These are phyloP conservation scores for Leptographium lundbergii DNA, from an alignment of 2,329 filamentous ascomycete species.

Conservation along the genomic window DNA sequence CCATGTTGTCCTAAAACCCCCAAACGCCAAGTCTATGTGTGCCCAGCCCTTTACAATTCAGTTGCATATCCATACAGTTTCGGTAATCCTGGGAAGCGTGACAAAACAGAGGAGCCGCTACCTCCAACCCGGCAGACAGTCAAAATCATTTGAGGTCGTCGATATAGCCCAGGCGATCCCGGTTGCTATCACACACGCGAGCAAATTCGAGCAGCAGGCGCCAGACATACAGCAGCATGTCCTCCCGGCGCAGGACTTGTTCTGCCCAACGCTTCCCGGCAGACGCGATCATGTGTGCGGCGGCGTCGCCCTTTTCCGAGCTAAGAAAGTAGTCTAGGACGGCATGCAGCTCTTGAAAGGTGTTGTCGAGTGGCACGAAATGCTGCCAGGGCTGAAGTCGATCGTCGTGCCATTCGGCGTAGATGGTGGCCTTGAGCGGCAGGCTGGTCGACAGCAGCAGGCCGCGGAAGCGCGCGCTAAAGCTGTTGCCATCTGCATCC, in stretches of 20 bases:
- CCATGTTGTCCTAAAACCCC: too few species aligned
- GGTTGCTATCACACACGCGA: slow-evolving; percentile 32
- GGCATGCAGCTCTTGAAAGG: slow-evolving; percentile 52
- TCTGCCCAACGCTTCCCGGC: slow-evolving; percentile 49
- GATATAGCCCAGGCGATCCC: slow-evolving; percentile 30
- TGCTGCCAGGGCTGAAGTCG: slow-evolving; percentile 58
- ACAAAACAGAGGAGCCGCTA: too few species aligned
- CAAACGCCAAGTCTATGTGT: too few species aligned
- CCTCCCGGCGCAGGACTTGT: slow-evolving; percentile 47
- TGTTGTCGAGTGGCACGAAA: slow-evolving; percentile 60
- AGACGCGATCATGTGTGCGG: slow-evolving; percentile 47
- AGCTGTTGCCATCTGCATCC: slow-evolving; percentile 59
- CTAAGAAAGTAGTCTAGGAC: slow-evolving; percentile 50
- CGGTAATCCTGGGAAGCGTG: too few species aligned
- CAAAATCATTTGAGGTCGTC: slow-evolving; percentile 22
- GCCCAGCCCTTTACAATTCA: too few species aligned
- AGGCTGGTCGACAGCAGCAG: slow-evolving; percentile 53
- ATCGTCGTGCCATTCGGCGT: slow-evolving; percentile 63
- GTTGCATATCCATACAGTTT: too few species aligned
- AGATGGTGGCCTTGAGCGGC: slow-evolving; percentile 60
- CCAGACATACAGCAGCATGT: slow-evolving; percentile 55
- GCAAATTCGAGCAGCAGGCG: slow-evolving; percentile 47
- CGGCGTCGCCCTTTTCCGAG: slow-evolving; percentile 33
- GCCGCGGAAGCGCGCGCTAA: slow-evolving; percentile 47
- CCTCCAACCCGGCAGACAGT: not conserved